Evolutionary conservation across 345 rosid genomes (phyloP).

Genomic region (Eucalyptus regnans): DNA sequence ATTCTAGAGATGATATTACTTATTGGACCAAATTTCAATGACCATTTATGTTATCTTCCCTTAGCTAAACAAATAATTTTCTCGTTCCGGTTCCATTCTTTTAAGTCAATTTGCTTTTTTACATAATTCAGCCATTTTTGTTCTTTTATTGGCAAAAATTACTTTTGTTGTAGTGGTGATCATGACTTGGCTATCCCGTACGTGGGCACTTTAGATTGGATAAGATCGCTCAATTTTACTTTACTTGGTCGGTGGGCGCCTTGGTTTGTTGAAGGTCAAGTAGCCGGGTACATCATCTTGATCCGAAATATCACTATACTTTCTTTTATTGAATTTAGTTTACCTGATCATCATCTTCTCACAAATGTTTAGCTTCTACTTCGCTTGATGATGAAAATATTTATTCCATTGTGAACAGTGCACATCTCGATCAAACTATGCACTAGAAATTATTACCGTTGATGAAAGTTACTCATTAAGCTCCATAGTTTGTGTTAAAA

Average conservation of each 20-base stretch:
- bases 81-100: not conserved
- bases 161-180: conserved; percentile 4
- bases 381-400: not conserved
- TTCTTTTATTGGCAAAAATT: not conserved
- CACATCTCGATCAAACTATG: not conserved
- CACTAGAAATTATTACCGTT: not conserved
- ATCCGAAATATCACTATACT: not conserved
- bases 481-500: not conserved
- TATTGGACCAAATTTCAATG: too few relatives aligned
- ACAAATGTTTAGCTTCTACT: not conserved
- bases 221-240: conserved; percentile 5
- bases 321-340: not conserved
- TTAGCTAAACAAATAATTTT: not conserved
- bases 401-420: not conserved
- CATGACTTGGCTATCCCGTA: conserved; percentile 7
- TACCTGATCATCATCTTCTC: not conserved
- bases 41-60: too few relatives aligned
- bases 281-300: not conserved
- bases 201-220: conserved; percentile 13
- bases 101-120: not conserved
- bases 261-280: conserved; percentile 7
- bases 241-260: conserved; percentile 6
- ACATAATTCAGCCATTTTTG: not conserved
- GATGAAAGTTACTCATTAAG: not conserved
- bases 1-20: too few relatives aligned